Evolutionary conservation across 768 basidiomycete species (phyloP).

Genomic region (Calocybe cyanea): DNA sequence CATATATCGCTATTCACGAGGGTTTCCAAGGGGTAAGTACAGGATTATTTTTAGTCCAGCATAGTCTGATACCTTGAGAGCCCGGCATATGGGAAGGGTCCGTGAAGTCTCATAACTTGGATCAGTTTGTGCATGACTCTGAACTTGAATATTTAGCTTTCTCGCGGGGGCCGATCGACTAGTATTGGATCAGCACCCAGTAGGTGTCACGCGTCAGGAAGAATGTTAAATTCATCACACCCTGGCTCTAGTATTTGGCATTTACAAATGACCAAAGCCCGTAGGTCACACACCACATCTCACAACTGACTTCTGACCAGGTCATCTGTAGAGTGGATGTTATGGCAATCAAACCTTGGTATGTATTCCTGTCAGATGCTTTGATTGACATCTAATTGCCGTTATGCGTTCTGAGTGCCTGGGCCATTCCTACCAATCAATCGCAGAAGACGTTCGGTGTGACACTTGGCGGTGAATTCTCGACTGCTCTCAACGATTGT

Average conservation of each 20-base stretch:
- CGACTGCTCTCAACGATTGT: conserved; percentile 75
- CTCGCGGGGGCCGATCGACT: conserved; percentile 56
- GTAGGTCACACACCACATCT: conserved; percentile 25
- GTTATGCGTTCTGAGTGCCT: conserved; percentile 30
- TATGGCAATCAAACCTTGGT: conserved; percentile 44
- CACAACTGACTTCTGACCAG: background rate
- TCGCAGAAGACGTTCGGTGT: conserved; percentile 76
- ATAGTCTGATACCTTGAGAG: conserved; percentile 21
- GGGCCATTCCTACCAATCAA: conserved; percentile 48
- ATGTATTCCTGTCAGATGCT: conserved; percentile 11
- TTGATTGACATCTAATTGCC: conserved; percentile 1
- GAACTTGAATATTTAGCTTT: conserved; percentile 28
- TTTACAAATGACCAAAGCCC: conserved; percentile 37
- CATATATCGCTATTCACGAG: conserved; percentile 46
- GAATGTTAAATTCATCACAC: conserved; percentile 26
- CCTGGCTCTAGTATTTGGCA: conserved; percentile 38
- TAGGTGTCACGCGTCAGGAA: background rate
- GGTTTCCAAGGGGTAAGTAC: conserved; percentile 52
- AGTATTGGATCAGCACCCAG: conserved; percentile 62
- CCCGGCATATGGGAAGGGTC: conserved; percentile 44
- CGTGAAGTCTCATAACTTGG: conserved; percentile 13
- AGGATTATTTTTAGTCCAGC: conserved; percentile 25
- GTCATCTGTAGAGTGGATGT: conserved; percentile 29
- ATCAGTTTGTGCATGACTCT: conserved; percentile 3
- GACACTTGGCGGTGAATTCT: conserved; percentile 80